Base-by-base conservation (phyloP, 2,329 filamentous ascomycete species). In the Aspergillus brunneoviolaceus region DNA sequence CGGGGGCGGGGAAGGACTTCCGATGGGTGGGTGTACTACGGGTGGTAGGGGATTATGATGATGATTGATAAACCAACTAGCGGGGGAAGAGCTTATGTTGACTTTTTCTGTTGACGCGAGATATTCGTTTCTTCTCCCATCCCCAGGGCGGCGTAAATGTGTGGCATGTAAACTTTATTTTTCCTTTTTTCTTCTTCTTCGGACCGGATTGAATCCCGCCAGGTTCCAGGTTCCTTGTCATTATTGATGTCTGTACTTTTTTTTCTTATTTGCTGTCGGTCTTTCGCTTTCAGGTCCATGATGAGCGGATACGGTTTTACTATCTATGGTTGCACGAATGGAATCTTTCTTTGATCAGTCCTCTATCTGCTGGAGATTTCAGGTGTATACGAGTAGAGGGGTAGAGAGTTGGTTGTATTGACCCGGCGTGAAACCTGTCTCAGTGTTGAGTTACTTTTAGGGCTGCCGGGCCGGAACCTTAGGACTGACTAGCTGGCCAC, bases 261-360 rank as follows among this genome's bases (percentile, higher is more conserved):
- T 50, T 57, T 29, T 62, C 27, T 10, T 23, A 23, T 23, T 29
- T 29, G 2, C 27, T 29, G 9, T 29, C 27, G 27, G 27, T 29
- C 54, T 54, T 56, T 57, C 49, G 61, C 58, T 49, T 55, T 57
- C 48, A 47, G 51, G 51, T 60, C 54, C 60, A 63, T 62, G 60
- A 60, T 56, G 58, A 62, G 63, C 62, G 59, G 58, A 60, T 51
- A 61, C 50, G 57, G 64, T 9, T 29, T 29, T 29, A 29, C 25
- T 27, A 27, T 9, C 27, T 29, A 29, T 29, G 27, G 64, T 62
- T 66, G 61, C 63, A 66, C 60, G 59, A 63, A 63, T 58, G 57
- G 57, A 49, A 19, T 54, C 39, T 51, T 47, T 49, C 55, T 33
- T 39, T 47, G 31, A 52, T 49, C 33, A 51, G 9, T 10, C 7